Evolutionary conservation across 805 yeast genomes (phyloP), one percentile per base, ranked within the genome.

Genomic region (Metschnikowia chrysomelidarum): DNA sequence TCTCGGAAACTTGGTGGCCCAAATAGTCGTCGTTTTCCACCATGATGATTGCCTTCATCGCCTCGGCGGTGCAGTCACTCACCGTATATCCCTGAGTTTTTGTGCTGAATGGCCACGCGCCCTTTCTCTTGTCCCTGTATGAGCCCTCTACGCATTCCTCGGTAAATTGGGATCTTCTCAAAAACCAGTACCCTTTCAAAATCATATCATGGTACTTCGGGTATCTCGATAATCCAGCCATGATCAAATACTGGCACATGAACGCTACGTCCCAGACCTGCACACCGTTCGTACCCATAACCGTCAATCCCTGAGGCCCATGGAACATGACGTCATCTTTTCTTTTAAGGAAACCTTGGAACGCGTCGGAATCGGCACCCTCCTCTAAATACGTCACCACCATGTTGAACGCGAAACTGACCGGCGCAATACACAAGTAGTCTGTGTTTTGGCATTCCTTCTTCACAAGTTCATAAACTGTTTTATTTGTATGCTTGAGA

Each of bases 201-300:
- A 93, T 75, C 47, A 78, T 67, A 5, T 76, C 75, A 29, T 75
- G 76, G 56, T 76, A 87, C 55, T 81, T 78, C 1, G 84, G 80
- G 21, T 68, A 49, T 19, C 79, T 82, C 3, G 86, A 89, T 22
- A 89, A 60, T 0, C 95, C 96, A 0, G 95, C 85, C 51, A 75
- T 66, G 41, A 87, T 80, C 43, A 78, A 73, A 51, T 87, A 86
- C 55, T 93, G 98, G 17, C 93, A 69, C 37, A 86, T 83, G 64
- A 93, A 91, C 0, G 97, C 89, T 18, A 82, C 80, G 59, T 93
- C 99, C 98, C 99, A 93, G 1, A 83, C 89, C 61, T 93, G 99
- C 0, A 86, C 87, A 16, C 99, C 99, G 59, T 93, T 93, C 0
- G 99, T 93, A 2, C 99, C 99, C 86, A 84, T 87, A 38, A 87